Evolutionary conservation across 805 yeast species (phyloP), one percentile per base, ranked within the genome.

Genomic region (Schizosaccharomyces lindneri): DNA sequence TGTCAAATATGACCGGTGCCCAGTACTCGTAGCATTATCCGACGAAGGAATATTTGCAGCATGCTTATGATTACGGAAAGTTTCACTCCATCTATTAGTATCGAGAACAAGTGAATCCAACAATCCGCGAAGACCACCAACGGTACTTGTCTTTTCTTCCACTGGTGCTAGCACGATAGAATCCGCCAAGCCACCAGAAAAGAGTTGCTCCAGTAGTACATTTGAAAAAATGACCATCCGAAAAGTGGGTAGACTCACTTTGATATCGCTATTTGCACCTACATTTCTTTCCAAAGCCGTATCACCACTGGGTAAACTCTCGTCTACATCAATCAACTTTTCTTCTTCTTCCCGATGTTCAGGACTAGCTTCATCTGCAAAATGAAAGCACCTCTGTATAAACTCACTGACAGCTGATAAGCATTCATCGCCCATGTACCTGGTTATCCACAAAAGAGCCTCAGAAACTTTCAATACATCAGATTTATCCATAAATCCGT

Each of bases 151-250:
- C 41, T 61, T 32, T 13, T 63, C 63, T 24, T 59, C 59, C 3
- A 65, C 63, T 6, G 69, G 68, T 1, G 62, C 61, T 6, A 67
- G 48, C 21, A 60, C 62, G 11, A 67, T 62, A 32, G 68, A 65
- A 19, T 63, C 67, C 1, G 68, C 66, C 27, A 67, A 64, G 32
- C 66, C 68, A 17, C 76, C 74, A 15, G 86, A 76, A 72, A 93
- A 93, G 64, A 90, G 81, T 51, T 84, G 74, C 70, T 93, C 97
- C 66, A 87, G 84, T 0, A 96, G 85, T 68, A 88, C 97, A 70
- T 89, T 96, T 0, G 97, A 97, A 5, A 90, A 74, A 5, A 93
- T 74, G 1, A 93, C 94, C 98, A 90, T 90, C 64, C 97, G 75
- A 73, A 90, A 90, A 0, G 95, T 88, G 0, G 97, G 87, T 19